phyloP scores from a whole-genome alignment of 768 basidiomycete species.

The Piloderma croceum region DNA sequence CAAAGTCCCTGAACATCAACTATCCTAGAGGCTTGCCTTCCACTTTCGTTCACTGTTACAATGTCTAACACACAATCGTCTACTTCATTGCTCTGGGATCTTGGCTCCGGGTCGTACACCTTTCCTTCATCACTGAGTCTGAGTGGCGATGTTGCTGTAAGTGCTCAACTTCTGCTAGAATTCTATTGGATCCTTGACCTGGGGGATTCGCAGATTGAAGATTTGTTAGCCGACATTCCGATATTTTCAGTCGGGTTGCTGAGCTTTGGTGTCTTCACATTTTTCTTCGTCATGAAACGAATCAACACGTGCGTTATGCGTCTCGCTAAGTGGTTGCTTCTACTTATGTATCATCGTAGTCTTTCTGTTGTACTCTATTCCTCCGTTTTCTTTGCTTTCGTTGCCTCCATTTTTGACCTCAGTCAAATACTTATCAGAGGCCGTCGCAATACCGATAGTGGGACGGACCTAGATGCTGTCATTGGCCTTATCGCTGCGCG shows the following conservation, averaged over 20 bases:
- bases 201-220: slow-evolving; percentile 39
- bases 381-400: slow-evolving; percentile 56
- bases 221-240: slow-evolving; percentile 59
- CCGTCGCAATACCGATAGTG: slow-evolving; percentile 17
- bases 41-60: too few relatives aligned
- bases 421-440: slow-evolving; percentile 44
- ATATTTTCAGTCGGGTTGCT: slow-evolving; percentile 62
- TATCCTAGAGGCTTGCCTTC: not conserved
- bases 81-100: slow-evolving; percentile 1
- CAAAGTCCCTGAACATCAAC: too few relatives aligned
- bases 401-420: slow-evolving; percentile 59
- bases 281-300: slow-evolving; percentile 50
- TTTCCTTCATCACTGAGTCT: slow-evolving; percentile 29
- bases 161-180: slow-evolving; percentile 17
- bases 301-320: slow-evolving; percentile 44
- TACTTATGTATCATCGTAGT: slow-evolving; percentile 23
- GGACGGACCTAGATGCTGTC: slow-evolving; percentile 22
- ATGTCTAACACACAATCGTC: slow-evolving; percentile 10
- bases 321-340: slow-evolving; percentile 2
- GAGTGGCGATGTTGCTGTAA: slow-evolving; percentile 39
- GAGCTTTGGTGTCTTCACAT: slow-evolving; percentile 53
- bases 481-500: slow-evolving; percentile 42
- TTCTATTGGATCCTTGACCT: slow-evolving; percentile 1
- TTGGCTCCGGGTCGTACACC: slow-evolving; percentile 18
- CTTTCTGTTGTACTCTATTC: slow-evolving; percentile 47